Conservation (phyloP, 140 eudicot species). For the Anethum foeniculum region DNA sequence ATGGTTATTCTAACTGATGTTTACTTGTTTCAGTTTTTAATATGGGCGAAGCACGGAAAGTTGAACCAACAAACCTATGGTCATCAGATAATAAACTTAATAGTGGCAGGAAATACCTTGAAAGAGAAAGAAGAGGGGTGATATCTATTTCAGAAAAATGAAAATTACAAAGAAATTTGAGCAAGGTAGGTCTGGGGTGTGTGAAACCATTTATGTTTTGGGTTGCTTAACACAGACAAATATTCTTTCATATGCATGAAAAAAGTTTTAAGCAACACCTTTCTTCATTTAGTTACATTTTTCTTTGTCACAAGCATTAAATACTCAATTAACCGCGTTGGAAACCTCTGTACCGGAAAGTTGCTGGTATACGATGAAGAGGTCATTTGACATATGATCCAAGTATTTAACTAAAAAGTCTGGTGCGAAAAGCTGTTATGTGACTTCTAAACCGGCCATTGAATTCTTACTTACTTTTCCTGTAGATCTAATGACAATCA, state of each 20-base stretch:
- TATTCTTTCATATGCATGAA: not conserved
- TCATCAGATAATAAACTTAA: not conserved
- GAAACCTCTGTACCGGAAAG: not conserved
- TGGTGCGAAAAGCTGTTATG: not conserved
- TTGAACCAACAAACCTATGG: not conserved
- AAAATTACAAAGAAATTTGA: not conserved
- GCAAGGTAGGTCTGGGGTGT: not conserved
- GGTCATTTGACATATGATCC: not conserved
- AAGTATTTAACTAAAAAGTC: not conserved
- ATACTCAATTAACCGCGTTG: not conserved
- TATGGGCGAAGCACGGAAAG: not conserved
- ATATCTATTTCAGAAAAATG: not conserved
- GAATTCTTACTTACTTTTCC: not conserved
- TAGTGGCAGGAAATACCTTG: not conserved
- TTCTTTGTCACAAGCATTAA: not conserved
- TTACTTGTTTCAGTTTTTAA: not conserved
- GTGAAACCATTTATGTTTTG: not conserved
- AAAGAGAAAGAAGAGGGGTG: not conserved
- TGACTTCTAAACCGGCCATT: not conserved
- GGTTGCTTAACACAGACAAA: not conserved
- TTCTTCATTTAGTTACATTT: not conserved
- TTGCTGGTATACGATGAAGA: not conserved
- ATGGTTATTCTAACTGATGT: not conserved
- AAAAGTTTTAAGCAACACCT: not conserved
- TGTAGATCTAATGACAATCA: not conserved